Base-by-base conservation (phyloP, 495 filamentous ascomycete genomes). In the Neurospora sp. region DNA sequence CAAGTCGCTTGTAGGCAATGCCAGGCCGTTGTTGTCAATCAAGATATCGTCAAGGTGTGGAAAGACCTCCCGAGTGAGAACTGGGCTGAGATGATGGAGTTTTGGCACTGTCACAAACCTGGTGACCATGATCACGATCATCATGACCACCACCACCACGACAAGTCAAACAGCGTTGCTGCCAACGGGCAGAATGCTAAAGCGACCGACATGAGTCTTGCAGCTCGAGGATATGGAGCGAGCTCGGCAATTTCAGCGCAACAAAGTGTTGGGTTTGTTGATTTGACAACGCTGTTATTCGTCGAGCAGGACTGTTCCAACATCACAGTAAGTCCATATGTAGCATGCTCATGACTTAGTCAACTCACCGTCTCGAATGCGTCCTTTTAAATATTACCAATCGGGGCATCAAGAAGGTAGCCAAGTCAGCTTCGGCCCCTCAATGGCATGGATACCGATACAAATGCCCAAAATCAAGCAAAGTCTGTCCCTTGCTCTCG, bases 11-110 rank as follows among this genome's bases (percentile, higher is more conserved):
- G 96, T 83, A 85, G 88, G 59, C 74, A 75, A 9, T 99, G 96
- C 75, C 73, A 76, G 15, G 70, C 75, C 21, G 77, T 76, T 3
- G 48, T 92, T 37, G 78, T 93, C 9, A 70, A 78, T 4, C 59
- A 72, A 8, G 83, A 82, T 4, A 76, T 69, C 5, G 77, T 91
- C 36, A 81, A 81, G 76, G 82, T 81, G n/a, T 99, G 96, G 96
- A 97, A 94, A 82, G 94, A 98, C 77, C 86, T 99, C 5, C 96
- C 96, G 1, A 97, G 93, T 76, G 93, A 94, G 73, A 96, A 97
- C 77, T 99, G 96, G 96, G 96, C 95, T 2, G 96, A 99, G 81
- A 98, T 98, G 96, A 99, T 99, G 96, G 96, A 99, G 79, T 97
- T 98, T 76, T 99, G 96, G 96, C 96, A 99, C 81, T 99, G 96